A percentile compares a stretch with the other conserved stretches of the same genome.
phyloP scores from a whole-genome alignment of 768 basidiomycete genomes.

The Amanita molliuscula region DNA sequence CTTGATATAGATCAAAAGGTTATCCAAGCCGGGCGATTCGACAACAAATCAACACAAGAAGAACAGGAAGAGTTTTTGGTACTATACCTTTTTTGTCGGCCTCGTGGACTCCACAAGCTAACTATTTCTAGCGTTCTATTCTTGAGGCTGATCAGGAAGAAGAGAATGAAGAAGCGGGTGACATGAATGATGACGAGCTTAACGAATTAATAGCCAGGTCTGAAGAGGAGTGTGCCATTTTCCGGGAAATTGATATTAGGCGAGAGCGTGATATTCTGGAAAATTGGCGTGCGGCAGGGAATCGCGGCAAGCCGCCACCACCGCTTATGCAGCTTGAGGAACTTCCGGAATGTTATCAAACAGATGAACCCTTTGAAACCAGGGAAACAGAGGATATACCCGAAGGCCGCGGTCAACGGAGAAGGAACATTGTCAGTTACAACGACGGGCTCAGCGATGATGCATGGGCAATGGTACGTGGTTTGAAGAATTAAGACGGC shows the following conservation, averaged over 20 bases:
- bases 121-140: constrained; percentile 61
- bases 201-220: constrained; percentile 85
- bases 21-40: constrained; percentile 97
- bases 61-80: constrained; percentile 96
- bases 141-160: constrained; percentile 86
- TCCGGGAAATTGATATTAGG: constrained; percentile 74
- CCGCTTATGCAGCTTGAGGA: constrained; percentile 81
- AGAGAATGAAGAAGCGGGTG: constrained; percentile 81
- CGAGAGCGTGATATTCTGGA: constrained; percentile 60
- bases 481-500: neutral
- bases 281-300: constrained; percentile 61
- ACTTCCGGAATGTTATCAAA: constrained; percentile 86
- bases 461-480: constrained; percentile 75
- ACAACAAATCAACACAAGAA: constrained; percentile 96
- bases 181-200: constrained; percentile 91
- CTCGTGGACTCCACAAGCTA: constrained; percentile 5
- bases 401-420: constrained; percentile 80
- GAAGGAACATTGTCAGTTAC: constrained; percentile 79
- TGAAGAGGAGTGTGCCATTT: constrained; percentile 68
- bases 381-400: constrained; percentile 50
- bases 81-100: constrained; percentile 17
- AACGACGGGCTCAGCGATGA: constrained; percentile 93
- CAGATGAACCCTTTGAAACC: constrained; percentile 66
- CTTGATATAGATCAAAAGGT: constrained; percentile 99
- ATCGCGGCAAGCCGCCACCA: constrained; percentile 68